Percentiles rank a stretch among this genome's conserved stretches.
Conservation (phyloP, 768 basidiomycete species). For the Tulasnella sp. region DNA sequence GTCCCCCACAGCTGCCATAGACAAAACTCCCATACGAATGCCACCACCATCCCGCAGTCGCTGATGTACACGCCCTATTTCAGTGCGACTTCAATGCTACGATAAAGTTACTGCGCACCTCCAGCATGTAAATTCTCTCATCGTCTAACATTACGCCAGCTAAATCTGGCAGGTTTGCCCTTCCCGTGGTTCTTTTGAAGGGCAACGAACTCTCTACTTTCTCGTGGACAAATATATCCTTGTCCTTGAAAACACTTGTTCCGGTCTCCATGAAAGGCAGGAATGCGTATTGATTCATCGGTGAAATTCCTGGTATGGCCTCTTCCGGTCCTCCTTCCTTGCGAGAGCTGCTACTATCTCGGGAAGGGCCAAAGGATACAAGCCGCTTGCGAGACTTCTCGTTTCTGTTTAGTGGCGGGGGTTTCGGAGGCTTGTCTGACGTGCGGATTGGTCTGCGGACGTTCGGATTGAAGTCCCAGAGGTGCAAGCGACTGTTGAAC, state of each 20-base stretch:
- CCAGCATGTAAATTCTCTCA: constrained; percentile 1
- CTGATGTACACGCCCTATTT: not conserved
- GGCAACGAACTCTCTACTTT: constrained; percentile 17
- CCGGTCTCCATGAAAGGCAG: not conserved
- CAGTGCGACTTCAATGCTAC: not conserved
- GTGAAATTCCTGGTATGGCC: not conserved
- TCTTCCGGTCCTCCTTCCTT: not conserved
- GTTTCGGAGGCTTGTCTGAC: not conserved
- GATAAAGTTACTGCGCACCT: not conserved
- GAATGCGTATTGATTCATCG: not conserved
- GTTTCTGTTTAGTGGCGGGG: not conserved
- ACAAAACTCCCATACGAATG: not conserved
- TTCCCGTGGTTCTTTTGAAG: constrained; percentile 11
- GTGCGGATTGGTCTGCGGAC: not conserved
- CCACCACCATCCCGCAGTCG: not conserved
- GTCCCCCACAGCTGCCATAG: not conserved
- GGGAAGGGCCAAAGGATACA: not conserved
- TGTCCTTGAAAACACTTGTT: not conserved
- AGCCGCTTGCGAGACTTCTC: not conserved
- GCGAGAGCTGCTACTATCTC: not conserved
- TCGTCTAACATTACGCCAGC: constrained; percentile 15
- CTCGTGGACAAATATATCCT: constrained; percentile 13
- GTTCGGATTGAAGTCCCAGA: constrained; percentile 16
- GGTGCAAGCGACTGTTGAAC: not conserved
- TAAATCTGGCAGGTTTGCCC: not conserved